phyloP scores from a whole-genome alignment of 2,329 filamentous ascomycete genomes.

The Neonectria sp. region DNA sequence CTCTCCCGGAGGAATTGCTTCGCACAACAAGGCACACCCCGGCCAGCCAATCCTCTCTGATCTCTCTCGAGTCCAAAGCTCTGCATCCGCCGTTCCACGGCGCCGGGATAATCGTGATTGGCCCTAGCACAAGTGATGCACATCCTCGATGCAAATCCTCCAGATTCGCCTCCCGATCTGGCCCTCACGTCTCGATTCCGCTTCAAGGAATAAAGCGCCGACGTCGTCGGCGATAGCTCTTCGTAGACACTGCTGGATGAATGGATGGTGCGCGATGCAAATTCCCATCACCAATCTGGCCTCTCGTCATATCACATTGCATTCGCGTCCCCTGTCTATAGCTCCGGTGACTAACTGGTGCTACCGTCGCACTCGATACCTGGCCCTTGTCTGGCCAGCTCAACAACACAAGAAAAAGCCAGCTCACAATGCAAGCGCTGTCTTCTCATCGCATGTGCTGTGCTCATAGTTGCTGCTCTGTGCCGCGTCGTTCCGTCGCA shows the following conservation, averaged over 20 bases:
- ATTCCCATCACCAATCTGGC: neutral
- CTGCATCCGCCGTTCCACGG: slow-evolving; percentile 20
- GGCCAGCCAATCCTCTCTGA: neutral
- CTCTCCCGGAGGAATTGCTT: slow-evolving; percentile 23
- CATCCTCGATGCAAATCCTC: slow-evolving; percentile 21
- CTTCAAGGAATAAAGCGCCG: neutral
- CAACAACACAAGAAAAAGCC: slow-evolving; percentile 14
- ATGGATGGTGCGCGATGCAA: neutral
- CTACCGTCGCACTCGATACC: slow-evolving; percentile 25
- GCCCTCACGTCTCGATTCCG: slow-evolving; percentile 1
- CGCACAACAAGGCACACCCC: slow-evolving; percentile 19
- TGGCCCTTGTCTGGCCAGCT: slow-evolving; percentile 22
- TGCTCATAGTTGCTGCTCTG: neutral
- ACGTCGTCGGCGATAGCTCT: neutral
- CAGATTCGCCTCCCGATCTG: slow-evolving; percentile 22
- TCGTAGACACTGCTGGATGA: neutral
- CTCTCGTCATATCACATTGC: slow-evolving; percentile 18
- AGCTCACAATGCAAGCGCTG: slow-evolving; percentile 25
- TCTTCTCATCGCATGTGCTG: neutral
- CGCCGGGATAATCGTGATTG: slow-evolving; percentile 27
- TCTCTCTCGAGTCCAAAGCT: slow-evolving; percentile 9
- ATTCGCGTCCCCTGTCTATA: slow-evolving; percentile 25
- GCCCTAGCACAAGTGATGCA: slow-evolving; percentile 21
- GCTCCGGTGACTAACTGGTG: slow-evolving; percentile 22
- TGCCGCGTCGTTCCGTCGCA: slow-evolving; percentile 1